These are phyloP conservation scores for Emergomyces pasteurianus DNA, from an alignment of 2,329 filamentous ascomycete species.

Conservation along the genomic window DNA sequence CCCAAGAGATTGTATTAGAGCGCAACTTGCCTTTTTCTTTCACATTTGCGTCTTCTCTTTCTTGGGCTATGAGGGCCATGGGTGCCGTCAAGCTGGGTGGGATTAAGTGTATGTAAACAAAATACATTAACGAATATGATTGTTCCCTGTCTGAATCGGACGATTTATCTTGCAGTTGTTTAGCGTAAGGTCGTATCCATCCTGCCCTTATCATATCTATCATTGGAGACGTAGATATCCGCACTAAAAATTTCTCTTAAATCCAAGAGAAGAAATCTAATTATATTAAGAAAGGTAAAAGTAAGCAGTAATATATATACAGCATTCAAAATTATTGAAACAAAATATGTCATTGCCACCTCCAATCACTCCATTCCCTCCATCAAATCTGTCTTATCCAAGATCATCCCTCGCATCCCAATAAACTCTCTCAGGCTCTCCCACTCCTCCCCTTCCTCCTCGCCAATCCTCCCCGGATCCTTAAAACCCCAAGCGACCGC, in stretches of 20 bases:
- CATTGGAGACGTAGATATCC: background rate
- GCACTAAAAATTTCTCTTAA: background rate
- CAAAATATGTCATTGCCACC: background rate
- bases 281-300: background rate
- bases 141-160: background rate
- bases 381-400: constrained; percentile 85
- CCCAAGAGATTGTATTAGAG: constrained; percentile 93
- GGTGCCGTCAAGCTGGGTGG: background rate
- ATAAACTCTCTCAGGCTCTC: constrained; percentile 73
- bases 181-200: background rate
- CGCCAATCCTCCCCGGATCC: constrained; percentile 64
- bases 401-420: constrained; percentile 70
- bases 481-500: constrained; percentile 87
- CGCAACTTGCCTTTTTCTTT: constrained; percentile 9
- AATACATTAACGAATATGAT: background rate
- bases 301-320: background rate
- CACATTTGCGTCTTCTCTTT: background rate
- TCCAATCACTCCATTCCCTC: constrained; percentile 66
- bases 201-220: too few relatives aligned
- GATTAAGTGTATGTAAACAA: background rate
- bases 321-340: background rate
- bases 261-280: background rate
- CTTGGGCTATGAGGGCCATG: background rate
- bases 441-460: constrained; percentile 88
- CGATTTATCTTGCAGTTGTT: too few relatives aligned